phyloP scores from a whole-genome alignment of 2,329 filamentous ascomycete genomes.

The Stagonosporopsis tanaceti region DNA sequence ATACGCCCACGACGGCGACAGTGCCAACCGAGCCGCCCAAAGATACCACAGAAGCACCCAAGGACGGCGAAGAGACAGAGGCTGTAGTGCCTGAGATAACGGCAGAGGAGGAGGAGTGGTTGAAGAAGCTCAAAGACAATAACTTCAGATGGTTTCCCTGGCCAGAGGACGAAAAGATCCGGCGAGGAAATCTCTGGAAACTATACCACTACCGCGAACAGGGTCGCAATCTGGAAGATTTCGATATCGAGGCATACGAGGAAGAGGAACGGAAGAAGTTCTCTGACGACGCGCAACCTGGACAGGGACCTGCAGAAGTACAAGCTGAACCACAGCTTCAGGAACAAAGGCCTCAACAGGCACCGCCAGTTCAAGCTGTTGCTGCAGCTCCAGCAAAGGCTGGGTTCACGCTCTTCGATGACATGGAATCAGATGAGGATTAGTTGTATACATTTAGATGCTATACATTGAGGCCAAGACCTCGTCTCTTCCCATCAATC shows the following conservation, averaged over 20 bases:
- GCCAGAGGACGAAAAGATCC: slow-evolving; percentile 75
- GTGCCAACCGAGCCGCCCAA: slow-evolving; percentile 32
- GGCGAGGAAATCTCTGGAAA: slow-evolving; percentile 67
- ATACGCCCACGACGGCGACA: slow-evolving; percentile 40
- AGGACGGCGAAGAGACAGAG: slow-evolving; percentile 22
- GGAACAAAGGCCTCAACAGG: slow-evolving; percentile 9
- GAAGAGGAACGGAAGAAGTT: slow-evolving; percentile 28
- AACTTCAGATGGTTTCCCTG: slow-evolving; percentile 71
- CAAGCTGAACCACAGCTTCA: slow-evolving; percentile 7
- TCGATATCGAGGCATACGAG: slow-evolving; percentile 33
- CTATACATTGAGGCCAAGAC: neutral
- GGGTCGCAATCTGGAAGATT: slow-evolving; percentile 30
- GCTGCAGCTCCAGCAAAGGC: slow-evolving; percentile 2
- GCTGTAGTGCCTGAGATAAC: slow-evolving; percentile 33
- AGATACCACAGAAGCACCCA: slow-evolving; percentile 29
- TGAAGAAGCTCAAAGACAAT: slow-evolving; percentile 42
- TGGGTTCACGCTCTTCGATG: slow-evolving; percentile 23
- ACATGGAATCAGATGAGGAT: slow-evolving; percentile 23
- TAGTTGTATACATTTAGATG: neutral
- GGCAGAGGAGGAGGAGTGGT: slow-evolving; percentile 44
- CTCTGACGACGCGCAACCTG: slow-evolving; percentile 4
- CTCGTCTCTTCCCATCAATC: neutral
- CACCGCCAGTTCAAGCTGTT: slow-evolving; percentile 7
- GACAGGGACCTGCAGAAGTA: neutral
- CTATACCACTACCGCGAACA: slow-evolving; percentile 35